phyloP scores from a whole-genome alignment of 768 basidiomycete species.

The Phylloporus rhodoxanthus region DNA sequence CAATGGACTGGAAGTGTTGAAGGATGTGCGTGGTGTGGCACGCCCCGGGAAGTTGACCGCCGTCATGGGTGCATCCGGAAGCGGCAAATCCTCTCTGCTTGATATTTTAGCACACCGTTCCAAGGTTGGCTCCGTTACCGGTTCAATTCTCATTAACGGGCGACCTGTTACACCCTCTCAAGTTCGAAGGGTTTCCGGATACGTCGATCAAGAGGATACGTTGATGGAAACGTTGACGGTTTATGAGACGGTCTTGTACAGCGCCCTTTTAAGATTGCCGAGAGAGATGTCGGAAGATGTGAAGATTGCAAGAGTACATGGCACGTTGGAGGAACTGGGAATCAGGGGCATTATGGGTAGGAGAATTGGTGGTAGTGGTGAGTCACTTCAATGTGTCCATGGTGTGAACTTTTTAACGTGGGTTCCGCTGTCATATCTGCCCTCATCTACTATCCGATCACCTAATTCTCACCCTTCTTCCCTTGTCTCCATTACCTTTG shows the following conservation, averaged over 20 bases:
- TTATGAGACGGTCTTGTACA: conserved; percentile 95
- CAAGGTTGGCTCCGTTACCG: conserved; percentile 72
- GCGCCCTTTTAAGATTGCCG: conserved; percentile 83
- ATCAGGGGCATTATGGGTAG: conserved; percentile 86
- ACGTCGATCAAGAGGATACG: conserved; percentile 98
- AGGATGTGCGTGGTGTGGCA: conserved; percentile 74
- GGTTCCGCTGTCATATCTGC: neutral
- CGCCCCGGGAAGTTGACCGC: conserved; percentile 90
- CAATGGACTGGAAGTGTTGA: conserved; percentile 61
- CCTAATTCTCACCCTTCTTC: neutral
- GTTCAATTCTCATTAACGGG: conserved; percentile 82
- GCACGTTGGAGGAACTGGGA: conserved; percentile 94
- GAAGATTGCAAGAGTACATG: conserved; percentile 90
- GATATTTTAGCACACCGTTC: conserved; percentile 91
- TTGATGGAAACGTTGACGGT: conserved; percentile 96
- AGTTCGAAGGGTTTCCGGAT: conserved; percentile 86
- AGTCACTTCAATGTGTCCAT: conserved; percentile 18
- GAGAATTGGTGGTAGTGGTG: conserved; percentile 83
- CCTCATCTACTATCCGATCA: neutral
- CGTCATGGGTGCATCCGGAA: conserved; percentile 95
- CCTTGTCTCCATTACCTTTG: neutral
- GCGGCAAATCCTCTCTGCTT: conserved; percentile 93
- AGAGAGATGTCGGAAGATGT: conserved; percentile 92
- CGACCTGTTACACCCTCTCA: conserved; percentile 63
- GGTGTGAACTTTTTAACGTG: neutral